Evolutionary conservation across 768 basidiomycete genomes (phyloP).

Genomic region (Suillus cothurnatus): DNA sequence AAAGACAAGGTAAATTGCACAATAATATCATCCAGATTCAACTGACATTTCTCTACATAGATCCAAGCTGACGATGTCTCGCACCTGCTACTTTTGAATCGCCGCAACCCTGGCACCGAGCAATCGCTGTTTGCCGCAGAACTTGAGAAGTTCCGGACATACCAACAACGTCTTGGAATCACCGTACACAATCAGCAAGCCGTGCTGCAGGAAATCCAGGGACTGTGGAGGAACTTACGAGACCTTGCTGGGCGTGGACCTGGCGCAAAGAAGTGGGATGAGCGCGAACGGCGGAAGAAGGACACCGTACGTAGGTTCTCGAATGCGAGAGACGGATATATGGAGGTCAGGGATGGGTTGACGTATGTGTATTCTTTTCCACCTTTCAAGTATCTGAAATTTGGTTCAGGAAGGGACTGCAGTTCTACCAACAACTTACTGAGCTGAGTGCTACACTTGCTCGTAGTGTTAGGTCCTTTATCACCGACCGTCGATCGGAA

Average conservation of each 20-base stretch:
- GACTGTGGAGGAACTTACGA: slow-evolving; percentile 73
- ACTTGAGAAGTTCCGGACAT: slow-evolving; percentile 94
- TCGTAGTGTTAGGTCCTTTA: slow-evolving; percentile 60
- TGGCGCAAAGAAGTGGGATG: slow-evolving; percentile 79
- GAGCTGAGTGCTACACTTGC: slow-evolving; percentile 62
- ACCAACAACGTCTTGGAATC: slow-evolving; percentile 77
- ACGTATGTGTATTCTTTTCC: slow-evolving; percentile 52
- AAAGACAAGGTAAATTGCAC: slow-evolving; percentile 80
- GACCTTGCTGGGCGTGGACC: slow-evolving; percentile 76
- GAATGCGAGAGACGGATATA: slow-evolving; percentile 79
- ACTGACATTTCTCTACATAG: slow-evolving; percentile 39
- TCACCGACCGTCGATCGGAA: slow-evolving; percentile 65
- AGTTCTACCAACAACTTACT: slow-evolving; percentile 84
- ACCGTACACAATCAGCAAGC: slow-evolving; percentile 79
- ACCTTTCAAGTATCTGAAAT: slow-evolving; percentile 12
- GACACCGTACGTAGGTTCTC: slow-evolving; percentile 73
- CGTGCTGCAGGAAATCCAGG: slow-evolving; percentile 71
- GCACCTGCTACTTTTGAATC: slow-evolving; percentile 87
- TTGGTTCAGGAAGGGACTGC: slow-evolving; percentile 72
- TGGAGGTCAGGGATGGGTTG: slow-evolving; percentile 84
- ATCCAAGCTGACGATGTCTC: slow-evolving; percentile 97
- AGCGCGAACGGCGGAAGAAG: slow-evolving; percentile 76
- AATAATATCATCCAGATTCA: slow-evolving; percentile 4
- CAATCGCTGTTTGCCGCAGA: slow-evolving; percentile 89
- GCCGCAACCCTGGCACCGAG: slow-evolving; percentile 81